A percentile compares a stretch with the other conserved stretches of the same genome.
These are phyloP conservation scores for Macrolepiota dolichaula DNA, from an alignment of 768 basidiomycete species.

Conservation along the genomic window DNA sequence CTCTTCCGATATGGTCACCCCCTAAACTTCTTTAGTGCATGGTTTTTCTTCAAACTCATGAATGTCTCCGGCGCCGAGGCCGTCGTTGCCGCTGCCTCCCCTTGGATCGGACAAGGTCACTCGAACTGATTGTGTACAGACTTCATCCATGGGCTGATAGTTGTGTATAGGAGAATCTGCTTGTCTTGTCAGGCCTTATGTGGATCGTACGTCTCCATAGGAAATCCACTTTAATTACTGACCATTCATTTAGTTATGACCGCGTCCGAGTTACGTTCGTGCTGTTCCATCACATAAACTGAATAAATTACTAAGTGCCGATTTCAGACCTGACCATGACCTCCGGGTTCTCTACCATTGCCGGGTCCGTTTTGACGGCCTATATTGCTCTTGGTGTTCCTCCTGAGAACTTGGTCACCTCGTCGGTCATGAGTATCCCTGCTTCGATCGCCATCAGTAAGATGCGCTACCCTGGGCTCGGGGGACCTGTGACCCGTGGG, in stretches of 20 bases:
- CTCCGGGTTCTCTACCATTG: constrained; percentile 90
- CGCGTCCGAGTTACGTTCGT: constrained; percentile 70
- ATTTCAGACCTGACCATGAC: constrained; percentile 73
- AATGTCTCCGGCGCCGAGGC: constrained; percentile 94
- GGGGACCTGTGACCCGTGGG: constrained; percentile 85
- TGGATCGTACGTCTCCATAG: constrained; percentile 44
- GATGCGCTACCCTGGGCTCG: constrained; percentile 78
- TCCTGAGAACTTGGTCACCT: constrained; percentile 76
- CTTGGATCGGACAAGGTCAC: constrained; percentile 85
- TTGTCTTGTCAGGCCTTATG: constrained; percentile 80
- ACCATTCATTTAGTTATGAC: constrained; percentile 55
- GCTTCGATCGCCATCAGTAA: constrained; percentile 93
- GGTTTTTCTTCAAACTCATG: constrained; percentile 92
- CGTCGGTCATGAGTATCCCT: constrained; percentile 93
- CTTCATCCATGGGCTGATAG: background rate
- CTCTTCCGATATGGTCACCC: background rate
- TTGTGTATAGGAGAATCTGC: constrained; percentile 60
- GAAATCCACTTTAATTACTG: background rate
- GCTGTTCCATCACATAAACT: background rate
- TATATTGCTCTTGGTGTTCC: constrained; percentile 81
- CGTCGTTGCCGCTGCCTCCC: constrained; percentile 87
- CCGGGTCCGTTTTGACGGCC: constrained; percentile 84
- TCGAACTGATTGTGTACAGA: background rate
- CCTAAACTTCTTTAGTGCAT: constrained; percentile 48
- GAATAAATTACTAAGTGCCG: background rate